Evolutionary conservation across 192 early-diverging fungal species (phyloP).

Genomic region (Obelidium mucronatum): DNA sequence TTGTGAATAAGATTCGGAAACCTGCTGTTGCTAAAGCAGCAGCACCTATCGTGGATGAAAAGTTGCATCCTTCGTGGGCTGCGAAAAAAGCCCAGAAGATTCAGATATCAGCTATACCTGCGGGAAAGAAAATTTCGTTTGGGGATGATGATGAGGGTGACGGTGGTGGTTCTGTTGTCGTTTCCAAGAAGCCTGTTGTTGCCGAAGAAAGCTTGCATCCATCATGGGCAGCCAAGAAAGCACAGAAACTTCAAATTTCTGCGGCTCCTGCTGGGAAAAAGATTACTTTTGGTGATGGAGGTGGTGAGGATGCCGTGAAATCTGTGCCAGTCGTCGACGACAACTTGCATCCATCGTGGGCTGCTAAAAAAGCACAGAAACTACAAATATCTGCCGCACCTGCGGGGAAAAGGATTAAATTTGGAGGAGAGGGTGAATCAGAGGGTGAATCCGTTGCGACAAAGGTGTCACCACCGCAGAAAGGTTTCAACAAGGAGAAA

Average conservation of each 20-base stretch:
- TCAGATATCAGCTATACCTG: slow-evolving; percentile 8
- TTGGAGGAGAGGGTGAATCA: slow-evolving; percentile 39
- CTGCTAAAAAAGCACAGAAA: slow-evolving; percentile 37
- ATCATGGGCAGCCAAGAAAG: slow-evolving; percentile 30
- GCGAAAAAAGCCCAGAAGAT: slow-evolving; percentile 29
- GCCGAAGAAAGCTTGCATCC: slow-evolving; percentile 18
- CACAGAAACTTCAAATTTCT: slow-evolving; percentile 18
- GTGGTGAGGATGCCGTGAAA: background rate
- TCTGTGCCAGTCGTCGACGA: background rate
- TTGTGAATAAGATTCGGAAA: slow-evolving; percentile 22
- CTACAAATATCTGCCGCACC: too few species aligned
- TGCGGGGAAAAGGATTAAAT: slow-evolving; percentile 45
- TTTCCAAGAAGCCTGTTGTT: slow-evolving; percentile 13
- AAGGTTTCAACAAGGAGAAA: background rate
- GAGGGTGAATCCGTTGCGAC: background rate
- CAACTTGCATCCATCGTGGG: slow-evolving; percentile 44
- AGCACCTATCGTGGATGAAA: background rate
- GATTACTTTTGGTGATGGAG: slow-evolving; percentile 14
- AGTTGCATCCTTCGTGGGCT: slow-evolving; percentile 27
- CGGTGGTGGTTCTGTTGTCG: background rate
- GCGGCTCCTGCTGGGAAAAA: slow-evolving; percentile 20
- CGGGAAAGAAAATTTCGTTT: slow-evolving; percentile 22
- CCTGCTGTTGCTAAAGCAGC: background rate
- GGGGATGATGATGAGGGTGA: slow-evolving; percentile 8
- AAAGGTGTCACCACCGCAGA: background rate